These are phyloP conservation scores for Cyberlindnera petersonii DNA, from an alignment of 805 yeast genomes.

Conservation along the genomic window DNA sequence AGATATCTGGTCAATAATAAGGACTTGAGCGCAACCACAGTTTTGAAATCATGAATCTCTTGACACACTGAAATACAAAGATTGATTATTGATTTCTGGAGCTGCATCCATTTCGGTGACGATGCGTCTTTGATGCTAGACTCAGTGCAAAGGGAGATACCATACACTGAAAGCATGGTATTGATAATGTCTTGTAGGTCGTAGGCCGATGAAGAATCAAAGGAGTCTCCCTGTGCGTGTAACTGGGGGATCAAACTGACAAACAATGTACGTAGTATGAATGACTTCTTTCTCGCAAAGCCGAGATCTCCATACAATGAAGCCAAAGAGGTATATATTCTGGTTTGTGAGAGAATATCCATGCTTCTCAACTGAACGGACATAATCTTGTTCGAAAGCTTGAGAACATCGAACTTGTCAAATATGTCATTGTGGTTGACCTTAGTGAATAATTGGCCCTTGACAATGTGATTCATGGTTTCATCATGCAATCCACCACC, in stretches of 20 bases:
- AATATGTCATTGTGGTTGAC: constrained; percentile 17
- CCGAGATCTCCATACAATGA: constrained; percentile 58
- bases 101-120: constrained; percentile 47
- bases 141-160: constrained; percentile 42
- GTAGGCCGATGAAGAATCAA: constrained; percentile 4
- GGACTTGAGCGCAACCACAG: constrained; percentile 45
- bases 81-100: constrained; percentile 54
- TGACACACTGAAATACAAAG: constrained; percentile 52
- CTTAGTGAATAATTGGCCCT: constrained; percentile 29
- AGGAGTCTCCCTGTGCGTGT: constrained; percentile 1
- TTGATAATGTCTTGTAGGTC: constrained; percentile 44
- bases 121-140: constrained; percentile 23
- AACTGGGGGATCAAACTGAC: constrained; percentile 44
- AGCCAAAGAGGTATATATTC: constrained; percentile 64
- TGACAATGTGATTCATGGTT: constrained; percentile 43
- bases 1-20: constrained; percentile 53
- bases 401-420: constrained; percentile 42
- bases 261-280: constrained; percentile 64
- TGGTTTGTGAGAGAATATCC: constrained; percentile 50
- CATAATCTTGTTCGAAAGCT: constrained; percentile 44
- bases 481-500: constrained; percentile 45
- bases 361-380: constrained; percentile 42
- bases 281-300: constrained; percentile 61
- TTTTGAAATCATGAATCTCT: constrained; percentile 42
- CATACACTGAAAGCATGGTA: constrained; percentile 49